Conservation (phyloP, 83 land plant genomes). For the Diphasiastrum complanatum region DNA sequence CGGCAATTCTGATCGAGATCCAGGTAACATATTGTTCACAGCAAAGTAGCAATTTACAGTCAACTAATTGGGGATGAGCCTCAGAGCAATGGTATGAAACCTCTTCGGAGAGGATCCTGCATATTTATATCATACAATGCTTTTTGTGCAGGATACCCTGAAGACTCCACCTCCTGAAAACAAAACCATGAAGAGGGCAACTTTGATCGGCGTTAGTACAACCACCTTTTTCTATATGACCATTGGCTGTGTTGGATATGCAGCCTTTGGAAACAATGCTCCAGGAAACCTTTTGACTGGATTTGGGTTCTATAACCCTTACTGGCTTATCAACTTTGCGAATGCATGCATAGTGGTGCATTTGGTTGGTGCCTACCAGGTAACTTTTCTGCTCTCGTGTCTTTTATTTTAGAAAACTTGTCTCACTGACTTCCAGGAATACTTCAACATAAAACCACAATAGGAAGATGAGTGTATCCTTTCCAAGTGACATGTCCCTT, state of each 20-base stretch:
- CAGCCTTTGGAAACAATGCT: slow-evolving; percentile 30
- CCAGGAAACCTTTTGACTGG: slow-evolving; percentile 37
- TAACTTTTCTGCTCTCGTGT: background rate
- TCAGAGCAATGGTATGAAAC: too few relatives aligned
- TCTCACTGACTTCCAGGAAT: background rate
- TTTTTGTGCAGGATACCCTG: slow-evolving; percentile 24
- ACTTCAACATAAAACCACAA: too few relatives aligned
- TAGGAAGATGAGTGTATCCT: background rate
- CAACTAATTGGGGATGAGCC: background rate
- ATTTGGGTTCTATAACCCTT: slow-evolving; percentile 29
- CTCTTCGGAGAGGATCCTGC: background rate
- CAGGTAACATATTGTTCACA: slow-evolving; percentile 26
- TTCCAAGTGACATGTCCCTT: slow-evolving; percentile 8
- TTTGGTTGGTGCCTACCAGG: slow-evolving; percentile 37
- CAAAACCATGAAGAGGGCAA: slow-evolving; percentile 24
- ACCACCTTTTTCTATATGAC: slow-evolving; percentile 32
- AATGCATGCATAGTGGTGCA: slow-evolving; percentile 32
- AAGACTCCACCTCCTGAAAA: slow-evolving; percentile 27
- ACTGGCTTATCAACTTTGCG: slow-evolving; percentile 33
- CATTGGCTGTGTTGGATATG: slow-evolving; percentile 25
- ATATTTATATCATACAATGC: background rate
- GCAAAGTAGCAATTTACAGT: background rate
- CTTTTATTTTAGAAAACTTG: background rate
- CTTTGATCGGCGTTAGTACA: slow-evolving; percentile 11
- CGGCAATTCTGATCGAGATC: slow-evolving; percentile 53